Conservation (phyloP, 1,139 yeast species). For the Blastobotrys aristatus region DNA sequence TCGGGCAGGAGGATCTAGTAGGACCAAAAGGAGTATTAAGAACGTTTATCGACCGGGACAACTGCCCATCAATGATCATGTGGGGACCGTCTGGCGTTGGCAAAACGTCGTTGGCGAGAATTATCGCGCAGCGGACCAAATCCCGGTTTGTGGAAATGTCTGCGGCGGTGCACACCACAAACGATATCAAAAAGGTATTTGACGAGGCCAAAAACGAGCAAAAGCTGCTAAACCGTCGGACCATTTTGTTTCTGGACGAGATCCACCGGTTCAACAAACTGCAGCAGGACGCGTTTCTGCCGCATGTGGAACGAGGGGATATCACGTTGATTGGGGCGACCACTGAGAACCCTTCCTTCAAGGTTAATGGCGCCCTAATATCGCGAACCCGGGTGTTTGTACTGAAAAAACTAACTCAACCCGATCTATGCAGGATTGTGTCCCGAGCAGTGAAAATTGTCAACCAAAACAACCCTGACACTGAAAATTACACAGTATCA, state of each 20-base stretch:
- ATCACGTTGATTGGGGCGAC: constrained; percentile 76
- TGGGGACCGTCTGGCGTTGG: constrained; percentile 99
- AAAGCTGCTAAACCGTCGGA: constrained; percentile 59
- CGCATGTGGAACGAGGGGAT: constrained; percentile 40
- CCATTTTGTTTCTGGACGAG: constrained; percentile 85
- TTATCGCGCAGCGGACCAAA: constrained; percentile 51
- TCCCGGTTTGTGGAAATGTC: constrained; percentile 74
- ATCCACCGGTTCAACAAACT: constrained; percentile 86
- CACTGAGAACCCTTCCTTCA: constrained; percentile 94
- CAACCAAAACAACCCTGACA: constrained; percentile 42
- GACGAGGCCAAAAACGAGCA: constrained; percentile 67
- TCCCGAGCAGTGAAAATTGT: constrained; percentile 57
- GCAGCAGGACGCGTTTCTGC: constrained; percentile 74
- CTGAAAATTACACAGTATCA: constrained; percentile 45
- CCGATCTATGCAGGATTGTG: constrained; percentile 56
- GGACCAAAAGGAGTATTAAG: constrained; percentile 69
- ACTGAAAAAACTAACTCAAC: constrained; percentile 54
- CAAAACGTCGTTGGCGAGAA: constrained; percentile 71
- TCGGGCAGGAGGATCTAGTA: constrained; percentile 81
- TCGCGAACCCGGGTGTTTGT: constrained; percentile 87
- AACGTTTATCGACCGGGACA: constrained; percentile 56
- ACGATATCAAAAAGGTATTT: constrained; percentile 67
- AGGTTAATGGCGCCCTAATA: constrained; percentile 76
- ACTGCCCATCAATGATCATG: constrained; percentile 70
- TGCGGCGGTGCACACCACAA: constrained; percentile 73